Evolutionary conservation across 2,329 filamentous ascomycete genomes (phyloP), one percentile per base, ranked within the genome.

Genomic region (Bisporella sp.): DNA sequence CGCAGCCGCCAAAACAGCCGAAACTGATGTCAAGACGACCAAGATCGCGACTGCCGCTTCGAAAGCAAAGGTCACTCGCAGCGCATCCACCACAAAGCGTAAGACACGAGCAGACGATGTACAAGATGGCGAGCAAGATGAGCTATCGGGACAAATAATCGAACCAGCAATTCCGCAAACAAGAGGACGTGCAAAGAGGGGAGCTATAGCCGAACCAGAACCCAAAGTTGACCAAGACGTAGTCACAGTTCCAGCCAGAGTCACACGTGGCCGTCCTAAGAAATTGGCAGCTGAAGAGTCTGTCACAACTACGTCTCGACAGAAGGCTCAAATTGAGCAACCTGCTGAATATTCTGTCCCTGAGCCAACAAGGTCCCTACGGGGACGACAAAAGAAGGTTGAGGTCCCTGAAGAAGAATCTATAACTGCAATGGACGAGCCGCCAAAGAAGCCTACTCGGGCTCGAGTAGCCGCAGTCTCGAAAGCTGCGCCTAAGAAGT

Each of bases 401-500:
- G 59, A 62, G 5, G 39, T 51, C 11, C 41, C 49, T 2, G 45
- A 46, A 31, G 55, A 61, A 45, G 59, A 62, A 31, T 51, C 59
- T 35, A 50, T 56, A 11, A 41, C 63, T 21, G 58, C 61, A 13
- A 62, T 61, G 6, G 67, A 69, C 8, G 66, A 65, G 28, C 65
- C 67, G 4, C 57, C 59, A 37, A 71, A 69, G 59, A 71, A 68
- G 59, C 57, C 63, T 5, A 65, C 64, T 21, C 70, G 70, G 28
- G 59, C 62, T 31, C 67, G 69, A 48, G 57, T 63, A 47, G 58
- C 65, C 6, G 58, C 68, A 2, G 57, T 61, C 53, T 68, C 69
- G 29, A 73, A 73, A 55, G 72, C 72, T 29, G 57, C 76, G 5
- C 65, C 71, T 33, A 82, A 78, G 69, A 85, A 83, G 69, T 74